Percentiles rank a stretch among this genome's conserved stretches.
Conservation (phyloP, 2,329 filamentous ascomycete genomes). For the Colletotrichum ledebouriae region DNA sequence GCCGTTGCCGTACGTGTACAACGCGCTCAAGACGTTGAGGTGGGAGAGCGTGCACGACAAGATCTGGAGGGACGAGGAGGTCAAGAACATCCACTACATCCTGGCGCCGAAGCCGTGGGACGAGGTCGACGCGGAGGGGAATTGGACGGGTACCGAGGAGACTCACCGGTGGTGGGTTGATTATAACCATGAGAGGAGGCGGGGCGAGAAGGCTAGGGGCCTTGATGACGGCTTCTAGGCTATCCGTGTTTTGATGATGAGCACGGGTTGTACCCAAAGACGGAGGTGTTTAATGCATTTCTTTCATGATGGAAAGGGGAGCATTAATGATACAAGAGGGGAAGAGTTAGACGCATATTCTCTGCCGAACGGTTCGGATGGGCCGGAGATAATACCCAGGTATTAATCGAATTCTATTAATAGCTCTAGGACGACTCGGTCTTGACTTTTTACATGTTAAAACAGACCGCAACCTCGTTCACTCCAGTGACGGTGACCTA, state of each 20-base stretch:
- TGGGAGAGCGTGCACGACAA: conserved; percentile 64
- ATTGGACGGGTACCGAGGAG: conserved; percentile 60
- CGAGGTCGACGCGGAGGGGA: conserved; percentile 59
- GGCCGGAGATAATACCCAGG: conserved; percentile 24
- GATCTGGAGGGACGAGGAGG: conserved; percentile 70
- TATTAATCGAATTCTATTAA: background rate
- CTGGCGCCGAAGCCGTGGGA: conserved; percentile 74
- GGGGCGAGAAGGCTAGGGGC: conserved; percentile 55
- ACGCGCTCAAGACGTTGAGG: conserved; percentile 72
- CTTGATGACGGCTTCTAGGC: conserved; percentile 53
- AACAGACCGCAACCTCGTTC: no score
- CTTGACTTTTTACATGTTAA: no score
- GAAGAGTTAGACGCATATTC: background rate
- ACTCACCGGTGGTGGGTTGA: conserved; percentile 70
- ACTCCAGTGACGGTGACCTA: no score
- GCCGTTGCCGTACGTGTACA: conserved; percentile 71
- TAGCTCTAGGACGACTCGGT: no score
- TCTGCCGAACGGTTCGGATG: background rate
- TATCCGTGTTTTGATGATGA: background rate
- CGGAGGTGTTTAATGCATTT: background rate
- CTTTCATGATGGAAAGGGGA: background rate
- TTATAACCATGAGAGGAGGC: conserved; percentile 60
- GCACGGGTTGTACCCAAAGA: background rate
- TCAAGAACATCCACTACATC: conserved; percentile 75
- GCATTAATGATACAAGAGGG: background rate